These are phyloP conservation scores for Venturia aucupariae DNA, from an alignment of 2,329 filamentous ascomycete species.

Conservation along the genomic window DNA sequence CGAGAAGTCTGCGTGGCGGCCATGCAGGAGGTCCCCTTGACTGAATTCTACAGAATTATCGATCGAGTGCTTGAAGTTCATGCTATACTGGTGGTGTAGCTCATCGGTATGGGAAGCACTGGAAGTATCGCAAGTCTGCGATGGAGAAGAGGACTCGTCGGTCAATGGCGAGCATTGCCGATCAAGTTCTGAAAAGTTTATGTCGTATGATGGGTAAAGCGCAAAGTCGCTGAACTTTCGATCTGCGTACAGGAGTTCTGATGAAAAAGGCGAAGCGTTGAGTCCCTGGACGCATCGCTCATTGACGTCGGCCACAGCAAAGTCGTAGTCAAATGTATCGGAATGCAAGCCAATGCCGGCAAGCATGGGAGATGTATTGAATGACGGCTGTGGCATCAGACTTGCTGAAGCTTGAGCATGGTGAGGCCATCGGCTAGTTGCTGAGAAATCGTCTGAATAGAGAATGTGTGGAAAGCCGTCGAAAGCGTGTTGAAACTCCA, in stretches of 20 bases:
- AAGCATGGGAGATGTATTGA: not conserved
- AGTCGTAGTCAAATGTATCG: not conserved
- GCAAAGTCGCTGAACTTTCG: not conserved
- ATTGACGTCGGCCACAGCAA: not conserved
- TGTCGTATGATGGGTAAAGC: not conserved
- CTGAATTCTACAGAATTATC: not conserved
- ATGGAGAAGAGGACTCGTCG: not conserved
- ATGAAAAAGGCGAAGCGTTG: not conserved
- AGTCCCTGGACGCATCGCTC: not conserved
- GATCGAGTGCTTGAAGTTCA: not conserved
- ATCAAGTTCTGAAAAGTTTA: not conserved
- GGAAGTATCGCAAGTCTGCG: slow-evolving; percentile 8
- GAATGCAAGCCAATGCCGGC: not conserved
- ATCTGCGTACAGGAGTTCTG: not conserved
- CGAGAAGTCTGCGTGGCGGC: not conserved
- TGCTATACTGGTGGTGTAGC: not conserved
- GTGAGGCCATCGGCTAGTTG: not conserved
- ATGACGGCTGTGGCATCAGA: not conserved
- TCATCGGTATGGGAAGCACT: slow-evolving; percentile 10
- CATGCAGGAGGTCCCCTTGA: not conserved
- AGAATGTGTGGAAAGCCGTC: not conserved
- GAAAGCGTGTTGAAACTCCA: not conserved
- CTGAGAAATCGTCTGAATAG: not conserved
- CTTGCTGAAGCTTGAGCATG: not conserved
- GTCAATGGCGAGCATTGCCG: not conserved